Evolutionary conservation across 345 rosid genomes (phyloP).

Genomic region (Acer campestre): DNA sequence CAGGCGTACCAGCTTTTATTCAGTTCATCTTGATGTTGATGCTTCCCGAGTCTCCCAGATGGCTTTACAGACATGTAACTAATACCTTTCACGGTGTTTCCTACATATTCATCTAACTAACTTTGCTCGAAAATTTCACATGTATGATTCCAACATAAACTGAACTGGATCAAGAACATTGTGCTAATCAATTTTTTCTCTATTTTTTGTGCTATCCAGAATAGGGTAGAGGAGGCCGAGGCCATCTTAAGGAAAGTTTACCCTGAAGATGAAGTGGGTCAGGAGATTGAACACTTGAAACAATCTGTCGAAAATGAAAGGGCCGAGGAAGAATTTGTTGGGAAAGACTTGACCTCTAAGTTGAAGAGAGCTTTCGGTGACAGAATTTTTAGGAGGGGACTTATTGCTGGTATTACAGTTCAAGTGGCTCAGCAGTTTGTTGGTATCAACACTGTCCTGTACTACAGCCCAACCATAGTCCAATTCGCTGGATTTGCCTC

Average conservation of each 20-base stretch:
- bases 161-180: too few species aligned
- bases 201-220: constrained; percentile 24
- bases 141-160: too few species aligned
- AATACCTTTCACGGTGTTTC: too few species aligned
- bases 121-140: too few species aligned
- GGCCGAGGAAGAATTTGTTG: constrained; percentile 49
- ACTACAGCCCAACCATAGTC: constrained; percentile 83
- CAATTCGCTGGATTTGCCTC: constrained; percentile 92
- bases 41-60: constrained; percentile 90
- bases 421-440: constrained; percentile 92
- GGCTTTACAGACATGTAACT: constrained; percentile 64
- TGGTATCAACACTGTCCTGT: constrained; percentile 93
- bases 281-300: constrained; percentile 50
- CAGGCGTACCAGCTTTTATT: constrained; percentile 59
- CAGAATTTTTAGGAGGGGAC: constrained; percentile 59
- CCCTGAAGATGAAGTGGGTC: constrained; percentile 61
- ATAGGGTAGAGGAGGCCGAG: constrained; percentile 56
- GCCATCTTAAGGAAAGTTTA: constrained; percentile 64
- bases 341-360: constrained; percentile 46
- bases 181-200: not conserved
- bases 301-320: constrained; percentile 62
- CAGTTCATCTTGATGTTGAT: constrained; percentile 69
- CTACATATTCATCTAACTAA: too few species aligned
- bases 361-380: constrained; percentile 68
- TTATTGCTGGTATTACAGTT: constrained; percentile 77